Base-by-base conservation (phyloP, 805 yeast species). In the Spathaspora passalidarum region DNA sequence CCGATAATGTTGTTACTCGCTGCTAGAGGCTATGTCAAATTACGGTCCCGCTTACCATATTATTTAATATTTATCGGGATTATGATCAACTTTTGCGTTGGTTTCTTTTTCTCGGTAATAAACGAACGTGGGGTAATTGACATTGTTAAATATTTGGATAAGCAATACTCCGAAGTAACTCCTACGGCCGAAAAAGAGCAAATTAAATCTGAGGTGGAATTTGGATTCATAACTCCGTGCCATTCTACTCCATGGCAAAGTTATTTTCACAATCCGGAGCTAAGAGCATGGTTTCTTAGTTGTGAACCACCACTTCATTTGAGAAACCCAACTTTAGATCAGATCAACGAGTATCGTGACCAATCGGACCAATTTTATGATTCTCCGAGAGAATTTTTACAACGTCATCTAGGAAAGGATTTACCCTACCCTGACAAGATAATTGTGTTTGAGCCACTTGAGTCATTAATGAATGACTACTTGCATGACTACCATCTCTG, bases 201-300 rank as follows among this genome's bases (percentile, higher is more conserved):
- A n/a, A n/a, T n/a, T n/a, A n/a, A n/a, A n/a, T n/a, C n/a, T n/a
- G n/a, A n/a, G 34, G 34, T 29, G 8, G 16, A 29, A 10, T 66
- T 91, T 22, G 96, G 97, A 0, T 88, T 94, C 54, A 63, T 94
- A 13, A 89, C 91, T 59, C 99, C 99, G 0, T 94, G 99, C 57
- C 99, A 94, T 63, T 91, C 98, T 0, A 92, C 97, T 0, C 99
- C 99, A 2, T 87, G 94, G 82, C 96, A 89, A 59, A 80, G 94
- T 20, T 82, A 86, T 59, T 65, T 94, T 35, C 96, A 91, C 57
- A 66, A 86, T 18, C 61, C 69, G 8, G 55, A 55, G 1, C 29
- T 48, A 14, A 54, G 60, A 0, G 75, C 78, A 10, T 87, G 96
- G 96, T 83, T 84, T 45, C 68, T 94, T 35, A 81, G 96, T 0